These are phyloP conservation scores for Apophysomyces trapeziformis DNA, from an alignment of 371 early-diverging fungal genomes.

Conservation along the genomic window DNA sequence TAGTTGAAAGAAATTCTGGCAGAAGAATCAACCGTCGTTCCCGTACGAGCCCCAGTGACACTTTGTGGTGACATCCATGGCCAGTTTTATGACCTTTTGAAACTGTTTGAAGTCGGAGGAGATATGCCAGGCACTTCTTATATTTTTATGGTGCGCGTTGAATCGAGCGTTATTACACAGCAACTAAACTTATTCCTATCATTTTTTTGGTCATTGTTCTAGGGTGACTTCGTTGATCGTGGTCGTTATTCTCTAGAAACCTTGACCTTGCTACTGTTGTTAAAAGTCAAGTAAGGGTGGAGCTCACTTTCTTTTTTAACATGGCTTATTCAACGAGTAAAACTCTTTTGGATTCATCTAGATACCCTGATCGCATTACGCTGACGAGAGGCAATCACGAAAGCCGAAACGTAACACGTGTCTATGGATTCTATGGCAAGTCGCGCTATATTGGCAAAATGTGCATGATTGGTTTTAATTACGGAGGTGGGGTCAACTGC, in stretches of 20 bases:
- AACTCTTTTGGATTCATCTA: constrained; percentile 12
- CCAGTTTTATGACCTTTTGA: constrained; percentile 98
- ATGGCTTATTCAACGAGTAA: background rate
- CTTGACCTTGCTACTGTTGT: constrained; percentile 88
- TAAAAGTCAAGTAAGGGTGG: constrained; percentile 82
- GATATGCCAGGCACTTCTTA: constrained; percentile 96
- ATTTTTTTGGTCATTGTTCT: background rate
- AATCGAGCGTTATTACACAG: background rate
- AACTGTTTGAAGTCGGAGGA: constrained; percentile 98
- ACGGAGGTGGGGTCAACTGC: background rate
- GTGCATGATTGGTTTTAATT: constrained; percentile 2
- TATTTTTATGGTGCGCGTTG: constrained; percentile 83
- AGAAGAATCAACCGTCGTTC: constrained; percentile 96
- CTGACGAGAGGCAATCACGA: constrained; percentile 99
- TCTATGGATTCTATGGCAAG: constrained; percentile 98
- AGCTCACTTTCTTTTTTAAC: background rate
- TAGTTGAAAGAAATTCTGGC: constrained; percentile 92
- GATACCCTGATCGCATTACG: constrained; percentile 97
- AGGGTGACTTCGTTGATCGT: constrained; percentile 99
- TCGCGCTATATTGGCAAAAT: background rate
- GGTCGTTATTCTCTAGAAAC: constrained; percentile 99
- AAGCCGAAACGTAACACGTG: constrained; percentile 97
- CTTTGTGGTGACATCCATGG: constrained; percentile 99
- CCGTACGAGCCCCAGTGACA: constrained; percentile 94
- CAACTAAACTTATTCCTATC: background rate